Conservation (phyloP, 2,329 filamentous ascomycete species). For the Alternaria novae-zelandiae region DNA sequence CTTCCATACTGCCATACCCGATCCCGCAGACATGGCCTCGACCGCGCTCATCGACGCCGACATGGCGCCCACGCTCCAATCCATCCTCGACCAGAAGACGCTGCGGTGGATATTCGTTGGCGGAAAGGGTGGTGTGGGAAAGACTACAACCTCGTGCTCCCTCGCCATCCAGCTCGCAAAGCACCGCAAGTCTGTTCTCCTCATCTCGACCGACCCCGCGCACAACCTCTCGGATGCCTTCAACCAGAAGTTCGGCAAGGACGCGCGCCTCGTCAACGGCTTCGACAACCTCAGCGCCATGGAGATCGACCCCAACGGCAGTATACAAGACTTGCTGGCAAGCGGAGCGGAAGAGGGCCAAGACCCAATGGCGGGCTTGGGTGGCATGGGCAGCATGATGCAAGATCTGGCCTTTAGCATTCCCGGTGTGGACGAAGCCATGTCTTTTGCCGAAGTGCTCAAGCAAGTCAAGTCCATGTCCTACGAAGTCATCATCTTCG, state of each 20-base stretch:
- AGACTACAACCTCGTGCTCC: slow-evolving; percentile 99
- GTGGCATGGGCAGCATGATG: slow-evolving; percentile 91
- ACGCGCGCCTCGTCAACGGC: slow-evolving; percentile 88
- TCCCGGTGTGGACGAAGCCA: slow-evolving; percentile 97
- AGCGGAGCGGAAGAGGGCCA: slow-evolving; percentile 74
- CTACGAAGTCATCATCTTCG: slow-evolving; percentile 99
- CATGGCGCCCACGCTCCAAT: slow-evolving; percentile 91
- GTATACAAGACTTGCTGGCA: slow-evolving; percentile 91
- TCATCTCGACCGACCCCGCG: slow-evolving; percentile 97
- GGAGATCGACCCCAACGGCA: slow-evolving; percentile 99
- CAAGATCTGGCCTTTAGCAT: slow-evolving; percentile 98
- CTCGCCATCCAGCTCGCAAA: slow-evolving; percentile 97
- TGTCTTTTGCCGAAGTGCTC: slow-evolving; percentile 98
- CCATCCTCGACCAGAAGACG: slow-evolving; percentile 91
- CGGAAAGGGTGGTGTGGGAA: slow-evolving; percentile 97
- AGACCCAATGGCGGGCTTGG: slow-evolving; percentile 71
- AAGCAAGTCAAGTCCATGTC: slow-evolving; percentile 99
- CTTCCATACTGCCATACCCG: not conserved
- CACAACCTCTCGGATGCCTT: slow-evolving; percentile 99
- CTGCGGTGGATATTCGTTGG: slow-evolving; percentile 99
- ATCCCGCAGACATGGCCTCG: slow-evolving; percentile 42
- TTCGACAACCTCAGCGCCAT: slow-evolving; percentile 95
- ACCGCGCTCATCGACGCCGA: slow-evolving; percentile 61
- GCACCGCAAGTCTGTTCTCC: slow-evolving; percentile 91
- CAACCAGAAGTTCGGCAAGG: slow-evolving; percentile 99